phyloP scores from a whole-genome alignment of 441 rosid genomes.

The Dalechampia spathulata region DNA sequence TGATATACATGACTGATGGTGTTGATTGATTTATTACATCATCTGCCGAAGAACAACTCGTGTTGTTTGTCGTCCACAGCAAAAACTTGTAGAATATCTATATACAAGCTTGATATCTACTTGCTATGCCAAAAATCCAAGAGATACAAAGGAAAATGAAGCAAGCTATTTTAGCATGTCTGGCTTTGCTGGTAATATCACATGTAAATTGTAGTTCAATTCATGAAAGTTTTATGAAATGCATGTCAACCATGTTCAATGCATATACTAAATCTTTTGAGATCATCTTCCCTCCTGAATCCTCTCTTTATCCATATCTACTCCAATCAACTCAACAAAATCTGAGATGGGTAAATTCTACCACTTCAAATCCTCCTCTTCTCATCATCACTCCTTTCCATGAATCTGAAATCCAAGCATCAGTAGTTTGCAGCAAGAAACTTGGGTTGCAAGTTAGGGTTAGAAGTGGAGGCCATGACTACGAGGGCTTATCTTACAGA shows the following conservation, averaged over 20 bases:
- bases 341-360: constrained; percentile 35
- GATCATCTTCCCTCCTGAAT: constrained; percentile 33
- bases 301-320: constrained; percentile 25
- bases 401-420: constrained; percentile 42
- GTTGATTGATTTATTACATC: too few relatives aligned
- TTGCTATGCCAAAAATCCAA: neutral
- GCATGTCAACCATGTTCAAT: constrained; percentile 34
- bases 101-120: neutral
- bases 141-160: constrained; percentile 18
- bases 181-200: constrained; percentile 21
- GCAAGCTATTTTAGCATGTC: neutral
- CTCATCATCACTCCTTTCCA: constrained; percentile 54
- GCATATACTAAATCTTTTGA: constrained; percentile 21
- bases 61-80: too few relatives aligned
- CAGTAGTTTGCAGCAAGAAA: constrained; percentile 35
- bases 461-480: constrained; percentile 72
- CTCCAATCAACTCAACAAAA: constrained; percentile 46
- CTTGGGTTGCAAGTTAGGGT: constrained; percentile 37
- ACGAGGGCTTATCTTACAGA: constrained; percentile 51
- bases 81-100: too few relatives aligned
- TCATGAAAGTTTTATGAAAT: constrained; percentile 28
- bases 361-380: constrained; percentile 22
- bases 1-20: too few relatives aligned
- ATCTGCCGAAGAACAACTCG: too few relatives aligned
- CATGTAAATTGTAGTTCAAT: constrained; percentile 17